phyloP scores from a whole-genome alignment of 805 yeast species.

The Sugiyamaella lignohabitans region DNA sequence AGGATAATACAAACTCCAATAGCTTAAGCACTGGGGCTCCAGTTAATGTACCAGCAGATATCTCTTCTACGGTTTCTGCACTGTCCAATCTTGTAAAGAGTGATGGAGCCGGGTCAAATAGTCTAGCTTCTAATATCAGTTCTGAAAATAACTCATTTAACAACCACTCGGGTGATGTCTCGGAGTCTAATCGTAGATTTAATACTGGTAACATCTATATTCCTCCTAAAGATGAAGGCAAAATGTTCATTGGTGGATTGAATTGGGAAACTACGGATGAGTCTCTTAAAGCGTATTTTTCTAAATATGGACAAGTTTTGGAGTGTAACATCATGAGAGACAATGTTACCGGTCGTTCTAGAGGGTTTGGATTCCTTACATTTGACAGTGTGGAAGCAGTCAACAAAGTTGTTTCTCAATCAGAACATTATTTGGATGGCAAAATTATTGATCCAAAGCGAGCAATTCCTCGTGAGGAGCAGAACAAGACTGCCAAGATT shows the following conservation, averaged over 20 bases:
- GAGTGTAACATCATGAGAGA: slow-evolving; percentile 94
- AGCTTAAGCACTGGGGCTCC: slow-evolving; percentile 5
- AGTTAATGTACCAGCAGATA: slow-evolving; percentile 16
- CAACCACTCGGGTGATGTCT: neutral
- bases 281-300: slow-evolving; percentile 69
- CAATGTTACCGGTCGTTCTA: slow-evolving; percentile 72
- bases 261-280: slow-evolving; percentile 98
- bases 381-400: slow-evolving; percentile 78
- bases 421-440: slow-evolving; percentile 85
- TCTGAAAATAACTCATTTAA: too few species aligned
- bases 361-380: slow-evolving; percentile 93
- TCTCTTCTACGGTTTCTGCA: slow-evolving; percentile 20
- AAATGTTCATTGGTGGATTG: slow-evolving; percentile 93
- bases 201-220: slow-evolving; percentile 41
- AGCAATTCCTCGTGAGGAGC: slow-evolving; percentile 96
- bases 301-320: slow-evolving; percentile 79
- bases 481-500: slow-evolving; percentile 92
- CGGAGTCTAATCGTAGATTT: slow-evolving; percentile 31
- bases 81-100: slow-evolving; percentile 10
- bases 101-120: too few species aligned
- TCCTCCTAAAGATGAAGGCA: slow-evolving; percentile 65
- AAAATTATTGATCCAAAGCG: slow-evolving; percentile 95
- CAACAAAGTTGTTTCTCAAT: slow-evolving; percentile 70
- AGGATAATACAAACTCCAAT: slow-evolving; percentile 5
- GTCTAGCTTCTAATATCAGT: too few species aligned